Base-by-base conservation (phyloP, 139 green algal species). In the Chlorella ohadii region DNA sequence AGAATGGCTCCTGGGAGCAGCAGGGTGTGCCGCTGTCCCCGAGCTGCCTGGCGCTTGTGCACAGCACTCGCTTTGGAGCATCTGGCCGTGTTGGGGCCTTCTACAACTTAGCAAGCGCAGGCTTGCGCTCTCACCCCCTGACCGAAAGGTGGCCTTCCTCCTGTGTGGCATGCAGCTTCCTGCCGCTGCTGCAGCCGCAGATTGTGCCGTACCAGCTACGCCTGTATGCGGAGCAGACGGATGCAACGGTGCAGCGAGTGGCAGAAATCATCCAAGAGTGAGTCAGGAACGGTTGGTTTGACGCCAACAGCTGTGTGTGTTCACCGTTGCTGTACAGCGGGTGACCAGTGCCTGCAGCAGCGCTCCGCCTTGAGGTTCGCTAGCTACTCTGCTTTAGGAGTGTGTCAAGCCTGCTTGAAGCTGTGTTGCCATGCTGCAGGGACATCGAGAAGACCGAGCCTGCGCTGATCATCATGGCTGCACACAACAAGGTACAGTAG, bases 401-500 rank as follows among this genome's bases (percentile, higher is more conserved):
- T n/a, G n/a, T n/a, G n/a, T n/a, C n/a, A n/a, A n/a, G n/a, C n/a
- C n/a, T n/a, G n/a, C n/a, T n/a, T n/a, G n/a, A n/a, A n/a, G 56
- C 25, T 19, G 28, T n/a, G 34, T 59, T 31, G 36, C 1, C 13
- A 16, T 51, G 44, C 55, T 81, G 75, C 75, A 81, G 59, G 57
- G 76, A 82, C 38, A 82, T 82, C 33, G 75, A 85, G 33, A 31
- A 85, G 39, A 55, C 34, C 5, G 65, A 85, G n/a, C 33, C 86
- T 4, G 55, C 34, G 0, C 34, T 90, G 34, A 66, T 90, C 6
- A 33, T 90, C 0, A 34, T 87, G n/a, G 78, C 86, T 0, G 65
- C 81, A 5, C 86, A 90, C 79, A 90, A 90, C 74, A 87, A 87
- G 81, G 81, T 71, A 9, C n/a, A n/a, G n/a, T n/a, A n/a, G n/a